Base-by-base conservation (phyloP, 768 basidiomycete species). In the Leccinellum rugosiceps region DNA sequence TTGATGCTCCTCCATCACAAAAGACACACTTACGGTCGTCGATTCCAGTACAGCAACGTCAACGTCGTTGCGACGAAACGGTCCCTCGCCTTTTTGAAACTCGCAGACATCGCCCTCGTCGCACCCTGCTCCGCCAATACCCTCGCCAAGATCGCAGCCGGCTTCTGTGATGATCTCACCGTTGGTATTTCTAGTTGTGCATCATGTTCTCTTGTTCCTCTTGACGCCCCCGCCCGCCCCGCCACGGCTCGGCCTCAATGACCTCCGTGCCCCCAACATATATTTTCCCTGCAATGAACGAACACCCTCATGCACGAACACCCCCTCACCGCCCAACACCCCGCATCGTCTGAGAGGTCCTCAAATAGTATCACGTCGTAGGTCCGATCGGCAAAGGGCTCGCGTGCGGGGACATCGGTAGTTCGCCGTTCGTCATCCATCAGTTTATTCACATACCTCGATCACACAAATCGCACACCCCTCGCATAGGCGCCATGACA, bases 231-330 rank as follows among this genome's bases (percentile, higher is more conserved):
- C 28, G 28, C 28, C 26, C 28, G 23, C n/a, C n/a, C 13, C n/a
- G 8, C 47, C 48, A 17, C n/a, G 9, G 17, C 30, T 5, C 13
- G 9, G 26, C 19, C 23, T 31, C 60, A 25, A 19, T 88, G 87
- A 88, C 85, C 11, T 88, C 93, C 14, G 80, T 97, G 4, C 81
- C 93, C 0, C 90, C 91, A 9, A 94, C 92, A 6, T 93, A 88
- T 66, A 74, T 98, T 34, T 98, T 96, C 68, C 97, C 96, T 2
- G 96, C 96, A 0, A 99, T 98, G 97, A 99, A 99, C 71, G 97
- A 99, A 99, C 71, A 98, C 97, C 4, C 78, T 92, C 62, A 98
- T 99, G 95, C 98, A 92, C 68, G 85, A 90, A 58, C 95, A 98
- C 68, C 94, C 94, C 19, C 79, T 98, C 44, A 98, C 94, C 1